phyloP scores from a whole-genome alignment of 139 green algal genomes.

The Haematococcus sp. region DNA sequence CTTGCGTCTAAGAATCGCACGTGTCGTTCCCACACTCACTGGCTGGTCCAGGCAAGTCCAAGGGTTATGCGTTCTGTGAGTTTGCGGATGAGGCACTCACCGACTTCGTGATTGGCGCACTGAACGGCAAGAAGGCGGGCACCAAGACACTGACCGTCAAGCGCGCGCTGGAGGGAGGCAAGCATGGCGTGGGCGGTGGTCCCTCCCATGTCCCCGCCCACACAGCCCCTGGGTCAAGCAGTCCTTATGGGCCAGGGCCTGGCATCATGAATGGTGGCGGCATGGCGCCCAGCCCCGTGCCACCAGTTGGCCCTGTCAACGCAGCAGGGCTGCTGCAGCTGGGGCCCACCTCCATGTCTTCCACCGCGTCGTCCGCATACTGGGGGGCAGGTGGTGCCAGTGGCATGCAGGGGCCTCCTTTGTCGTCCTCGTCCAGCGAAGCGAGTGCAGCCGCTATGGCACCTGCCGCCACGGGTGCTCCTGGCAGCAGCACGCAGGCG shows the following conservation, averaged over 20 bases:
- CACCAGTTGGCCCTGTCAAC: background rate
- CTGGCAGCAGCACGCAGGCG: too few species aligned
- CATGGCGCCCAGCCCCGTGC: background rate
- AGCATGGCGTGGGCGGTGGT: background rate
- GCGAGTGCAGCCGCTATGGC: too few species aligned
- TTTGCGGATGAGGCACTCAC: conserved; percentile 61
- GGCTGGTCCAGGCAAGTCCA: background rate
- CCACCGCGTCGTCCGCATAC: too few species aligned
- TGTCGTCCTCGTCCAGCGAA: too few species aligned
- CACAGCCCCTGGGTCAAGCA: background rate
- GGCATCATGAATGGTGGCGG: too few species aligned
- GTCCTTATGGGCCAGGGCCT: too few species aligned
- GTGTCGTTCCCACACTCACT: too few species aligned
- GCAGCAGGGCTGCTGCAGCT: background rate
- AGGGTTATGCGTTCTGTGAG: conserved; percentile 87
- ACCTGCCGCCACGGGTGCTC: too few species aligned
- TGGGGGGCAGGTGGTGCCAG: too few species aligned
- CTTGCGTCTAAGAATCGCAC: too few species aligned
- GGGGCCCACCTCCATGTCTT: background rate
- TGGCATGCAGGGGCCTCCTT: too few species aligned
- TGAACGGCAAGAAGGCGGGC: conserved; percentile 60
- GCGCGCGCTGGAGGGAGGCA: conserved; percentile 4
- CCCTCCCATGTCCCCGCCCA: background rate
- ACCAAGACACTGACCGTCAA: conserved; percentile 66
- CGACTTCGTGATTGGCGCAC: conserved; percentile 63